These are phyloP conservation scores for Schizosaccharomyces osmophilus DNA, from an alignment of 805 yeast species.

Conservation along the genomic window DNA sequence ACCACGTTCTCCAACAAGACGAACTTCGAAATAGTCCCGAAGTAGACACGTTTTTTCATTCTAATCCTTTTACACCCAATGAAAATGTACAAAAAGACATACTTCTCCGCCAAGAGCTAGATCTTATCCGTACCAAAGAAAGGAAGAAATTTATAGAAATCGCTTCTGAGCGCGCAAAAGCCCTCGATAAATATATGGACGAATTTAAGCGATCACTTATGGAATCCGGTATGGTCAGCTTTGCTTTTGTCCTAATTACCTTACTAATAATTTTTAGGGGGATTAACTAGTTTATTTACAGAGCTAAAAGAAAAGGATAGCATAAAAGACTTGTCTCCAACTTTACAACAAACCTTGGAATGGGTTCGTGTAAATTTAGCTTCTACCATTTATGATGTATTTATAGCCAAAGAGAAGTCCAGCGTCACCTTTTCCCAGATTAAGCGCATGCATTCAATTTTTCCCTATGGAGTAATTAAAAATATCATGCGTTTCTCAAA, in stretches of 20 bases:
- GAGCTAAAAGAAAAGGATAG: constrained; percentile 35
- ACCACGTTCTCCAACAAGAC: background rate
- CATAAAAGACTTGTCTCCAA: constrained; percentile 36
- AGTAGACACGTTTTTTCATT: constrained; percentile 21
- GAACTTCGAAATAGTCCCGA: background rate
- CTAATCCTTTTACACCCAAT: constrained; percentile 14
- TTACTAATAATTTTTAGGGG: constrained; percentile 14
- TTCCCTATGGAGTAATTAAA: constrained; percentile 60
- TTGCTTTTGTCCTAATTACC: background rate
- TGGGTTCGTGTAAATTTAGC: constrained; percentile 70
- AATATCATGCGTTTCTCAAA: constrained; percentile 63
- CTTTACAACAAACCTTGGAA: constrained; percentile 44
- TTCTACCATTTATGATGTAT: constrained; percentile 56
- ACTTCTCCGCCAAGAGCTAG: constrained; percentile 32
- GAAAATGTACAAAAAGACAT: constrained; percentile 30
- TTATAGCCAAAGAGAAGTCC: constrained; percentile 60
- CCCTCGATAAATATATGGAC: constrained; percentile 31
- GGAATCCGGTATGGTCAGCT: constrained; percentile 11
- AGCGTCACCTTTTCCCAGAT: constrained; percentile 50
- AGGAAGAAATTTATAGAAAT: constrained; percentile 52
- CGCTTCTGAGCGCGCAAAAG: constrained; percentile 31
- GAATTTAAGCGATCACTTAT: constrained; percentile 33
- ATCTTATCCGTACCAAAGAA: constrained; percentile 31
- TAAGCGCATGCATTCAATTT: constrained; percentile 42
- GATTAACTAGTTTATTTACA: constrained; percentile 33